phyloP scores from a whole-genome alignment of 495 filamentous ascomycete species.

The Penicillium malachiteum region DNA sequence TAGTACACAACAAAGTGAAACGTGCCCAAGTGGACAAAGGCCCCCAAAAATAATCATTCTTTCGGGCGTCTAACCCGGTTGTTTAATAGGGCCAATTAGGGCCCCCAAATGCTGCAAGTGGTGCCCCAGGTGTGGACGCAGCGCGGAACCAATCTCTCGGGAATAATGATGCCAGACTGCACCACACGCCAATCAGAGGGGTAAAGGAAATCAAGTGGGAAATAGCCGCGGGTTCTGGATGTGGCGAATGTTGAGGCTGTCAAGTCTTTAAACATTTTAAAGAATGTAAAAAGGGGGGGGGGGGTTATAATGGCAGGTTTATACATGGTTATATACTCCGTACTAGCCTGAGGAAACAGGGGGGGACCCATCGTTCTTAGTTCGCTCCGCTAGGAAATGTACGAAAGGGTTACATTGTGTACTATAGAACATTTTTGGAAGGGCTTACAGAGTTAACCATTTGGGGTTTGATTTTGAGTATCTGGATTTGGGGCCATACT shows the following conservation, averaged over 20 bases:
- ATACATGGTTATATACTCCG: no score
- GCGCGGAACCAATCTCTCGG: not conserved
- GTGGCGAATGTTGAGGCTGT: not conserved
- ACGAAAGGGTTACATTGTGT: not conserved
- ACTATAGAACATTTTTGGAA: not conserved
- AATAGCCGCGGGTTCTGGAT: not conserved
- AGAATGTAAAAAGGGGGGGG: no score
- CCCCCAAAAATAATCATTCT: not conserved
- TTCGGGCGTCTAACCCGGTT: not conserved
- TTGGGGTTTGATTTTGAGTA: no score
- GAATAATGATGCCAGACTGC: not conserved
- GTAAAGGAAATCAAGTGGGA: not conserved
- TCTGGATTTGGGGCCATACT: no score
- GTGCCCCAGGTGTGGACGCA: not conserved
- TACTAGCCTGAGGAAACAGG: no score
- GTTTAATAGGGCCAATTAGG: not conserved
- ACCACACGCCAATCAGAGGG: conserved; percentile 1
- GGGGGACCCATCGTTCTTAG: not conserved
- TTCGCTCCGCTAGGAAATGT: not conserved
- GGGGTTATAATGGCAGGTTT: no score
- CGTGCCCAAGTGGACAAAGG: not conserved
- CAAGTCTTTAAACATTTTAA: not conserved
- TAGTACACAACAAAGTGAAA: no score
- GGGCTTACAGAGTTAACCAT: not conserved
- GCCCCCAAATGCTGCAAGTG: not conserved